Evolutionary conservation across 169 alveolate species (phyloP).

Genomic region (Plasmodium sp.): DNA sequence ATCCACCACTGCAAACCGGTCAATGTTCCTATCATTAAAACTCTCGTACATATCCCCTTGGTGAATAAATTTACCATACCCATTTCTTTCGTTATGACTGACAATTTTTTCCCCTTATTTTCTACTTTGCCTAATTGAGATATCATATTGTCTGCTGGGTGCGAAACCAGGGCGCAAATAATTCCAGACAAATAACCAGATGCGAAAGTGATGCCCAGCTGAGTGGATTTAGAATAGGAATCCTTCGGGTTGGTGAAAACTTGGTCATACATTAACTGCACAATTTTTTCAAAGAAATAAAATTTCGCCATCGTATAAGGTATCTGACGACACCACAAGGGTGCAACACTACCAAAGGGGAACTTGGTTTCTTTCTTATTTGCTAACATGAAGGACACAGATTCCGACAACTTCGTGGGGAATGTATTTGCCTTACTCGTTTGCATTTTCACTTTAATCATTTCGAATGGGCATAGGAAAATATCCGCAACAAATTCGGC

Average conservation of each 20-base stretch:
- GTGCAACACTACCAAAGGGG: constrained; percentile 92
- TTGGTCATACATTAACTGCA: constrained; percentile 90
- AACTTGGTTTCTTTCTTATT: constrained; percentile 87
- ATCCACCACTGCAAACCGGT: constrained; percentile 99
- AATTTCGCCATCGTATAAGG: constrained; percentile 99
- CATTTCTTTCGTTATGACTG: constrained; percentile 78
- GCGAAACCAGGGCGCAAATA: constrained; percentile 97
- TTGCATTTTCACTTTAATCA: constrained; percentile 95
- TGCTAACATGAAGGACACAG: constrained; percentile 86
- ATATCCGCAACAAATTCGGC: constrained; percentile 99
- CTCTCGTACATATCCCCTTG: constrained; percentile 94
- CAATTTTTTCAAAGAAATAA: constrained; percentile 96
- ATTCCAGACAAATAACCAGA: constrained; percentile 97
- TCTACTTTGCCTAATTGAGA: constrained; percentile 93
- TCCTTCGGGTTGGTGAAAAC: constrained; percentile 92
- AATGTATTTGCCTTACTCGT: constrained; percentile 89
- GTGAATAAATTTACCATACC: constrained; percentile 87
- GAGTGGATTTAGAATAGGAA: constrained; percentile 90
- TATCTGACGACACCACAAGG: constrained; percentile 95
- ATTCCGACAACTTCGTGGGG: constrained; percentile 88
- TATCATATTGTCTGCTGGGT: constrained; percentile 97
- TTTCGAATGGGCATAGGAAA: constrained; percentile 98
- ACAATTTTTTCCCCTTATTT: constrained; percentile 86
- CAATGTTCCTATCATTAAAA: constrained; percentile 98
- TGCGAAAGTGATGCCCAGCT: constrained; percentile 94